Evolutionary conservation across 768 basidiomycete species (phyloP).

Genomic region (Mycena kentingensis): DNA sequence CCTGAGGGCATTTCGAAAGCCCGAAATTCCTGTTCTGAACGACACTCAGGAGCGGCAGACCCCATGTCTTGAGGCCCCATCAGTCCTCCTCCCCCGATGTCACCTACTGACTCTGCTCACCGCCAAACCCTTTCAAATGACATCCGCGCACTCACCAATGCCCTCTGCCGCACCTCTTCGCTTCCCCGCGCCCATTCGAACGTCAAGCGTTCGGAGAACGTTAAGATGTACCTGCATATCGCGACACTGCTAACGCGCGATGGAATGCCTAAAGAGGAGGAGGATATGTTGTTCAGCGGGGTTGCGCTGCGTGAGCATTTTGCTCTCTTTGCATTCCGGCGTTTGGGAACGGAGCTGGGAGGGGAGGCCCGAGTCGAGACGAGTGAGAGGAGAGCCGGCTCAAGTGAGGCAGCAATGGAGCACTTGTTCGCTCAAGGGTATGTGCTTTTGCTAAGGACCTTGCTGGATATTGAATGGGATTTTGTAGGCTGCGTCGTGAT

Average conservation of each 20-base stretch:
- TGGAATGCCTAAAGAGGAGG: conserved; percentile 1
- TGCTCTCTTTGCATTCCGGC: conserved; percentile 4
- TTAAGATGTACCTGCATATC: conserved; percentile 4
- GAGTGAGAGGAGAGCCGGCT: neutral
- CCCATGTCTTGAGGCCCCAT: neutral
- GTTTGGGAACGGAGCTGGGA: neutral
- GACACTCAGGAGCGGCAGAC: neutral
- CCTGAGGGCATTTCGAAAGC: no score
- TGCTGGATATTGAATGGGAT: neutral
- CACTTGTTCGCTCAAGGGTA: neutral
- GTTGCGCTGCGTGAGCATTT: conserved; percentile 6
- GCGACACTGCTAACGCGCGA: conserved; percentile 4
- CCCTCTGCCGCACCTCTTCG: neutral
- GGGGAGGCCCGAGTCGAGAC: neutral
- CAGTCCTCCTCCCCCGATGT: neutral
- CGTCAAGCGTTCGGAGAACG: neutral
- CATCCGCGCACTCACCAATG: conserved; percentile 5
- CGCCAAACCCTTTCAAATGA: conserved; percentile 1
- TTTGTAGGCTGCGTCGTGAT: neutral
- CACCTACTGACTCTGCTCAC: neutral
- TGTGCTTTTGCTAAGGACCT: neutral
- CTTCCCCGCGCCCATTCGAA: neutral
- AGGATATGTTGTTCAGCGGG: neutral
- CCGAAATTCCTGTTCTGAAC: no score
- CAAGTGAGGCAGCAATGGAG: neutral